Evolutionary conservation across 129 eudicot genomes (phyloP).

Genomic region (Arctium lappa): DNA sequence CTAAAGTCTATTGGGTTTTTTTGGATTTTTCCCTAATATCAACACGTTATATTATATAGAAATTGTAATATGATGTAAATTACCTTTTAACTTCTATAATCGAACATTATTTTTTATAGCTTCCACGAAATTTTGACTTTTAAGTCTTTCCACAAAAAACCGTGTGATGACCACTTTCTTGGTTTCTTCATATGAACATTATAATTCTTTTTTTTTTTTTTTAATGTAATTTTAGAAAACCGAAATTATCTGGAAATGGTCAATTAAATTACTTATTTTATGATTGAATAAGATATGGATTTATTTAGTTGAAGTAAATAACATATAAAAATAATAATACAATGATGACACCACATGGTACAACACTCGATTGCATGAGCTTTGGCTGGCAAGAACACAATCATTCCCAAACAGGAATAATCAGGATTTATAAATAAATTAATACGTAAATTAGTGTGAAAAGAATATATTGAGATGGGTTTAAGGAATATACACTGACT

Average conservation of each 20-base stretch:
- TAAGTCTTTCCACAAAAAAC: conserved; percentile 3
- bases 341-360: conserved; percentile 34
- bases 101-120: not conserved
- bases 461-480: conserved; percentile 12
- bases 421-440: conserved; percentile 16
- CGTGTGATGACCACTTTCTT: conserved; percentile 15
- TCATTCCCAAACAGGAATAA: conserved; percentile 28
- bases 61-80: not conserved
- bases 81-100: not conserved
- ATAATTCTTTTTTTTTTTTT: not conserved
- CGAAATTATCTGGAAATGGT: not conserved
- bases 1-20: too few relatives aligned
- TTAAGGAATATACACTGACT: conserved; percentile 12
- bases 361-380: conserved; percentile 23
- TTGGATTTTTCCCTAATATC: too few relatives aligned
- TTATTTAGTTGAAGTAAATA: not conserved
- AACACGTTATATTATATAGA: not conserved
- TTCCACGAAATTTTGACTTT: not conserved
- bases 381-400: conserved; percentile 17
- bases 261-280: not conserved
- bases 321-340: not conserved
- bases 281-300: not conserved
- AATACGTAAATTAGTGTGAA: conserved; percentile 7
- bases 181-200: not conserved
- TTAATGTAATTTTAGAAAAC: not conserved